Conservation (phyloP, 495 filamentous ascomycete species). For the Halenospora varia region DNA sequence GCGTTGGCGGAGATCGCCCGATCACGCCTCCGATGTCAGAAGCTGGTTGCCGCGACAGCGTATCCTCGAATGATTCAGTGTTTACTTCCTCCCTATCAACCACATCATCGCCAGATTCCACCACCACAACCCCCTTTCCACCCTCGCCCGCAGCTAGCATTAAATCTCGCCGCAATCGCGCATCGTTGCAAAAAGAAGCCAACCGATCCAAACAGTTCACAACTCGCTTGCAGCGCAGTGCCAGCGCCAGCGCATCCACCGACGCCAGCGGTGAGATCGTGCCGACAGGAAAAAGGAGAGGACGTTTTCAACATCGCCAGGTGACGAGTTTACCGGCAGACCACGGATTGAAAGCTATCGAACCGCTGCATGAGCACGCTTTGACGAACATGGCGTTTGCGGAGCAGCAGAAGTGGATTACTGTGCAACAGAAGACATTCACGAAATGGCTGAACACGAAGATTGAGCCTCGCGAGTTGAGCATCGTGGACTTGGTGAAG, state of each 20-base stretch:
- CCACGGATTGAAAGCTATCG: slow-evolving; percentile 20
- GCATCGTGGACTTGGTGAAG: slow-evolving; percentile 76
- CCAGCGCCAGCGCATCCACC: slow-evolving; percentile 1
- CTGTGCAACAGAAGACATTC: slow-evolving; percentile 98
- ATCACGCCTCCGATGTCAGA: slow-evolving; percentile 8
- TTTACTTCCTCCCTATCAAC: background rate
- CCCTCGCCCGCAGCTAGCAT: slow-evolving; percentile 14
- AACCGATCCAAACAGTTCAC: slow-evolving; percentile 19
- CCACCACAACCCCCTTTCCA: background rate
- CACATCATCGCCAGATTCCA: background rate
- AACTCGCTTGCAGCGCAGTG: slow-evolving; percentile 18
- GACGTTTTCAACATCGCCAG: slow-evolving; percentile 2
- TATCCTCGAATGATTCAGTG: background rate
- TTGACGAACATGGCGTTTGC: slow-evolving; percentile 47
- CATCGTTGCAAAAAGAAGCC: slow-evolving; percentile 18
- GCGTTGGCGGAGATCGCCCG: too few relatives aligned
- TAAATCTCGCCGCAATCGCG: slow-evolving; percentile 14
- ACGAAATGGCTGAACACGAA: slow-evolving; percentile 99
- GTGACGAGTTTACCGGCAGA: slow-evolving; percentile 14
- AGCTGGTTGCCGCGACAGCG: slow-evolving; percentile 1
- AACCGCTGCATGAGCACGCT: slow-evolving; percentile 23
- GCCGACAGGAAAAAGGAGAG: background rate
- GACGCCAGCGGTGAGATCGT: background rate
- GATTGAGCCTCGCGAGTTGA: slow-evolving; percentile 67
- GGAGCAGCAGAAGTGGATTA: slow-evolving; percentile 86